Evolutionary conservation across 768 basidiomycete genomes (phyloP), one percentile per base, ranked within the genome.

Genomic region (Hygrocybe coccinea): DNA sequence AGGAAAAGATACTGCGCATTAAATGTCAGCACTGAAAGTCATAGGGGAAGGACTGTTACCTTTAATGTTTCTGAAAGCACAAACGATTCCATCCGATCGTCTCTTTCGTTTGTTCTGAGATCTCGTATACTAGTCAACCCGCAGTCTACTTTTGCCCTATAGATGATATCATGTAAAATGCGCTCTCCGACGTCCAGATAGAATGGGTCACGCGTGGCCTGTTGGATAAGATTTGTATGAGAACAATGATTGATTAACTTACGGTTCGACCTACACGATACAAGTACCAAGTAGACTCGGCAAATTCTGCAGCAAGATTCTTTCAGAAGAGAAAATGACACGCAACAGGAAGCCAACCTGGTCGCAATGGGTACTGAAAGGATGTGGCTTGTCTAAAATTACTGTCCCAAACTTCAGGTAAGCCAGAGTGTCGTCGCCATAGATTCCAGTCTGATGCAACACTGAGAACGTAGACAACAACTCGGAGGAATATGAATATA

Each of bases 61-160:
- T 95, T 95, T 46, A 97, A 73, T 0, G 93, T 93, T 72, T 95
- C 95, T 2, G 91, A 93, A 33, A 97, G 76, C n/a, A 84, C 84
- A 68, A 98, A 99, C 4, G 89, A 92, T 69, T 98, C 97, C 97
- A 98, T 98, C 57, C 95, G 82, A 64, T 98, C 92, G 59, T 95
- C 92, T 15, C 81, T 82, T 62, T 83, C 76, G 61, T 91, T 89
- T 29, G 77, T 84, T 39, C 86, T 77, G 2, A 97, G 78, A 69
- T 97, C 89, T 60, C 79, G 76, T 55, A 98, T 84, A 7, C 90
- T 86, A 5, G 88, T 80, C 44, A 98, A 76, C 1, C 95, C 95
- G 67, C 95, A 98, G 10, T 81, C 78, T 3, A 94, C 91, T 69
- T 85, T 89, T 15, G 91, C 77, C 46, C 93, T 80, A 9, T 77